Evolutionary conservation across 2,329 filamentous ascomycete genomes (phyloP).

Genomic region (Alternaria triticina): DNA sequence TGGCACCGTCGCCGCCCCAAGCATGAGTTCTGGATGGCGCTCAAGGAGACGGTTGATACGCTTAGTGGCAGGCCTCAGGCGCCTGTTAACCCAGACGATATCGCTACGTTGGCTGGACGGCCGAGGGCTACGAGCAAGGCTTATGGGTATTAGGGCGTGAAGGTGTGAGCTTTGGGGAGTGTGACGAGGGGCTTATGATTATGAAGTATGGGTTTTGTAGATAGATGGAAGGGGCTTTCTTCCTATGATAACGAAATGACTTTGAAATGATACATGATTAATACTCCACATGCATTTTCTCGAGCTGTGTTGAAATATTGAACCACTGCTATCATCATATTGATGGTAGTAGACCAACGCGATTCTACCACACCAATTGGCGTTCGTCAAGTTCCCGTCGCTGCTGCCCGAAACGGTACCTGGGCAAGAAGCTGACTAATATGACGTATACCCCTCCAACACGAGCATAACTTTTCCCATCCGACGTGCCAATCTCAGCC

Average conservation of each 20-base stretch:
- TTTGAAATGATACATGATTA: not conserved
- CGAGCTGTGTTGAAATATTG: too few relatives aligned
- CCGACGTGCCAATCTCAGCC: not conserved
- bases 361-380: too few relatives aligned
- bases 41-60: conserved; percentile 84
- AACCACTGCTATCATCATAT: too few relatives aligned
- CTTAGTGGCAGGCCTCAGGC: conserved; percentile 66
- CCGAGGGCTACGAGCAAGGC: conserved; percentile 3
- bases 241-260: not conserved
- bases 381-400: too few relatives aligned
- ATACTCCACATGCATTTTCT: too few relatives aligned
- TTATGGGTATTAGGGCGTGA: not conserved
- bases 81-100: conserved; percentile 19
- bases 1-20: conserved; percentile 89
- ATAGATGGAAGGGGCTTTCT: not conserved
- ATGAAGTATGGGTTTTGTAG: conserved; percentile 11
- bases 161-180: not conserved
- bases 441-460: conserved; percentile 13
- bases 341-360: too few relatives aligned
- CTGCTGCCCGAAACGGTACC: too few relatives aligned
- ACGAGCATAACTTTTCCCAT: not conserved
- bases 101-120: conserved; percentile 31
- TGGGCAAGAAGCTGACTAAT: conserved; percentile 16
- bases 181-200: not conserved
- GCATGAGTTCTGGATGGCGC: conserved; percentile 80